Percentiles rank a stretch among this genome's conserved stretches.
phyloP scores from a whole-genome alignment of 371 early-diverging fungal species.

The Mortierella sp. region DNA sequence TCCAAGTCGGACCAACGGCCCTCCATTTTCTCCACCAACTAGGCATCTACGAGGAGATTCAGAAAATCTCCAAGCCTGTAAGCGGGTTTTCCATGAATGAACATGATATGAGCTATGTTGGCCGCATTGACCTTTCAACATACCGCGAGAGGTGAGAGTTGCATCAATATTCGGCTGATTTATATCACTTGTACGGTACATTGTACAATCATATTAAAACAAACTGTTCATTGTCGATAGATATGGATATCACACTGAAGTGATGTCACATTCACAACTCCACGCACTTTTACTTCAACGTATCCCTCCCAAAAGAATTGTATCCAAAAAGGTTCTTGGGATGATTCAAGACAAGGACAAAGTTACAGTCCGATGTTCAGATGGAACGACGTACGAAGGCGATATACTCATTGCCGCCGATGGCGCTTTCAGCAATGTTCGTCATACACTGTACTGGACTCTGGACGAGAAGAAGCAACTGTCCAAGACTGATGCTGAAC shows the following conservation, averaged over 20 bases:
- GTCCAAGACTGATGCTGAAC: slow-evolving; percentile 24
- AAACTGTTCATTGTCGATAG: slow-evolving; percentile 7
- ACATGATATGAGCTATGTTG: slow-evolving; percentile 51
- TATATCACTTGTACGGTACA: not conserved
- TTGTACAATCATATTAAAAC: not conserved
- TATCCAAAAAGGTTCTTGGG: slow-evolving; percentile 29
- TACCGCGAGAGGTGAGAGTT: slow-evolving; percentile 33
- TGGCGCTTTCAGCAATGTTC: slow-evolving; percentile 46
- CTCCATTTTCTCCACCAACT: slow-evolving; percentile 51
- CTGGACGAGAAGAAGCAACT: slow-evolving; percentile 48
- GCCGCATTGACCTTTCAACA: slow-evolving; percentile 44
- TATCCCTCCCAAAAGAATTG: slow-evolving; percentile 39
- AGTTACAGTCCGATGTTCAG: slow-evolving; percentile 54
- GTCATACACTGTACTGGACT: slow-evolving; percentile 49
- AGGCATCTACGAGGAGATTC: slow-evolving; percentile 50
- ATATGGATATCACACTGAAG: slow-evolving; percentile 49
- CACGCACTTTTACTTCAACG: slow-evolving; percentile 38
- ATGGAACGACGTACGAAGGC: slow-evolving; percentile 47
- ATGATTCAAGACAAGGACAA: slow-evolving; percentile 36
- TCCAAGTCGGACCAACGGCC: slow-evolving; percentile 50
- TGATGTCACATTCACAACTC: slow-evolving; percentile 46
- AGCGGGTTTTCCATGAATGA: slow-evolving; percentile 55
- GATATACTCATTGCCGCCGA: slow-evolving; percentile 50
- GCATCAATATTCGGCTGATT: not conserved
- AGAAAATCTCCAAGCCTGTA: slow-evolving; percentile 48